Conservation (phyloP, 2,329 filamentous ascomycete species). For the Gaeumannomyces tritici region DNA sequence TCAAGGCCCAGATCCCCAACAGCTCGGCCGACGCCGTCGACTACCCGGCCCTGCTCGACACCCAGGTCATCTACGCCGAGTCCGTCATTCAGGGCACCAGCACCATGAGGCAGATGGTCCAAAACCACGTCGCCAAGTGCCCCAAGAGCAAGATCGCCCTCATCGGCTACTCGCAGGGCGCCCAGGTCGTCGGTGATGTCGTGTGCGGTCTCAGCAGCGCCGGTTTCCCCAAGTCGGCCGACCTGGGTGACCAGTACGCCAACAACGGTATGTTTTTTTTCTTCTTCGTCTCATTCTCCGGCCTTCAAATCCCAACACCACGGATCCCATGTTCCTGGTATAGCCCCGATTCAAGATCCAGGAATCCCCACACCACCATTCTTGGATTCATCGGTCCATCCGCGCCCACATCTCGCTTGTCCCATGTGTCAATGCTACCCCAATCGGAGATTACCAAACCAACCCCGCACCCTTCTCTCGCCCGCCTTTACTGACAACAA, state of each 20-base stretch:
- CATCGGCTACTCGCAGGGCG: conserved; percentile 51
- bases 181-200: conserved; percentile 20
- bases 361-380: background rate
- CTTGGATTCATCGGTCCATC: background rate
- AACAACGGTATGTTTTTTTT: background rate
- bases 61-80: conserved; percentile 36
- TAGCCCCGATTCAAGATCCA: no score
- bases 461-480: no score
- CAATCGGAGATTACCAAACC: background rate
- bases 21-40: conserved; percentile 25
- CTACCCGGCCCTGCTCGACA: conserved; percentile 50
- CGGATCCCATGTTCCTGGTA: background rate
- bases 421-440: background rate
- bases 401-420: no score
- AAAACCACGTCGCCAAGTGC: conserved; percentile 46
- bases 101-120: conserved; percentile 37
- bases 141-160: conserved; percentile 48
- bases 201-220: conserved; percentile 13
- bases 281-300: background rate
- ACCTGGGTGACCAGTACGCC: background rate
- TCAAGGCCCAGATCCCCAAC: conserved; percentile 18
- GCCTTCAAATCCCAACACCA: background rate
- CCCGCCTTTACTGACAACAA: background rate
- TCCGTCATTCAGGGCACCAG: conserved; percentile 47
- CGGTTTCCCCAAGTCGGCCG: conserved; percentile 7